phyloP scores from a whole-genome alignment of 1,284 basidiomycete genomes.

The Athelia psychrophila region DNA sequence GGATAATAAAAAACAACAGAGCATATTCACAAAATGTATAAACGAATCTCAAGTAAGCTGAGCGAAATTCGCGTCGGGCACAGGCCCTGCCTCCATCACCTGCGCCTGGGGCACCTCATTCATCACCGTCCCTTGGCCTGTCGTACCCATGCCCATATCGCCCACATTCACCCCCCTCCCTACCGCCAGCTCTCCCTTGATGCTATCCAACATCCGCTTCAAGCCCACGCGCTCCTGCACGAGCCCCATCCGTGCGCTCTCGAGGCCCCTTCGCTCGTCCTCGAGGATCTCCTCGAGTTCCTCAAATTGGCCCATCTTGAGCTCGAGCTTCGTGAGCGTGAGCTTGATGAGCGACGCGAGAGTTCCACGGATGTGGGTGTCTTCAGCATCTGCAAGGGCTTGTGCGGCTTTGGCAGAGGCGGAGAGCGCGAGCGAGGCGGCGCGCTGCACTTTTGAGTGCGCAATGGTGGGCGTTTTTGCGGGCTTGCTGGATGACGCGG shows the following conservation, averaged over 20 bases:
- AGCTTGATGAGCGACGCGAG: conserved; percentile 87
- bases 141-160: conserved; percentile 41
- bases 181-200: conserved; percentile 60
- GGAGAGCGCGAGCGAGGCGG: conserved; percentile 82
- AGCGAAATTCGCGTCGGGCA: neutral
- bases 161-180: conserved; percentile 21
- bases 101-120: conserved; percentile 42
- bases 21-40: neutral
- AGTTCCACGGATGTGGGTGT: conserved; percentile 77
- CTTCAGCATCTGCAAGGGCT: conserved; percentile 83
- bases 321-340: conserved; percentile 90
- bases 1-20: neutral
- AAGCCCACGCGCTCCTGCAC: conserved; percentile 64
- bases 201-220: conserved; percentile 63
- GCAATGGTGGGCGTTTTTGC: conserved; percentile 48
- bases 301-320: conserved; percentile 92
- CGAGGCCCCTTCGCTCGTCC: conserved; percentile 75
- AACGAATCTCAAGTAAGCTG: neutral
- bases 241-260: conserved; percentile 66
- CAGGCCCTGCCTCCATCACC: conserved; percentile 27
- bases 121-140: conserved; percentile 53
- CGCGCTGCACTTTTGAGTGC: conserved; percentile 75
- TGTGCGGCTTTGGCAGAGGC: conserved; percentile 88
- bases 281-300: conserved; percentile 88
- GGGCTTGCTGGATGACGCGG: conserved; percentile 5